Evolutionary conservation across 352 stramenopile genomes (phyloP).

Genomic region (Globisporangium orthogonon): DNA sequence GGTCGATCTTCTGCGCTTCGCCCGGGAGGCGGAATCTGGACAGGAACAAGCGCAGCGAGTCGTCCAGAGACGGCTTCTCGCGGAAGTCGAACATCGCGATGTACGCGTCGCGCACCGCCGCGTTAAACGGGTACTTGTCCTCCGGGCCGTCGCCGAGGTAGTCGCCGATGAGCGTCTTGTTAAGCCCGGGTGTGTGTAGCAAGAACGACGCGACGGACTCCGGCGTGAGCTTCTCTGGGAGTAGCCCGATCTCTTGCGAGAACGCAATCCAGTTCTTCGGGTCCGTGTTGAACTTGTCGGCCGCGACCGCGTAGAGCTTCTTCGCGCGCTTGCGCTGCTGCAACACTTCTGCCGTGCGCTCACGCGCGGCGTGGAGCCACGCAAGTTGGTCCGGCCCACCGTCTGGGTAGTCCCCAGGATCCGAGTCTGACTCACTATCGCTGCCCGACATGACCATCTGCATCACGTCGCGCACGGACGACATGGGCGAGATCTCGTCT

Average conservation of each 20-base stretch:
- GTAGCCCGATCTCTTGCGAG: constrained; percentile 79
- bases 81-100: constrained; percentile 94
- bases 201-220: constrained; percentile 91
- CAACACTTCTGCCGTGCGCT: constrained; percentile 83
- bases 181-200: constrained; percentile 87
- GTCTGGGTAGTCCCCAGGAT: constrained; percentile 29
- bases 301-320: constrained; percentile 85
- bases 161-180: constrained; percentile 94
- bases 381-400: constrained; percentile 41
- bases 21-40: constrained; percentile 94
- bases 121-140: constrained; percentile 96
- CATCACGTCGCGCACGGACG: constrained; percentile 79
- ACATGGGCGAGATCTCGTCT: constrained; percentile 82
- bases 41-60: constrained; percentile 91
- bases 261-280: constrained; percentile 91
- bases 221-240: constrained; percentile 80
- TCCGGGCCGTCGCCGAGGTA: constrained; percentile 94
- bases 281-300: constrained; percentile 93
- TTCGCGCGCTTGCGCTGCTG: constrained; percentile 91
- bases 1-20: constrained; percentile 98
- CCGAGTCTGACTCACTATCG: constrained; percentile 69
- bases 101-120: constrained; percentile 76
- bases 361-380: constrained; percentile 78
- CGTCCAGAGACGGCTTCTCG: constrained; percentile 79
- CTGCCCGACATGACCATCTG: constrained; percentile 75